Evolutionary conservation across 2,329 filamentous ascomycete species (phyloP).

Genomic region (Venturia effusa): DNA sequence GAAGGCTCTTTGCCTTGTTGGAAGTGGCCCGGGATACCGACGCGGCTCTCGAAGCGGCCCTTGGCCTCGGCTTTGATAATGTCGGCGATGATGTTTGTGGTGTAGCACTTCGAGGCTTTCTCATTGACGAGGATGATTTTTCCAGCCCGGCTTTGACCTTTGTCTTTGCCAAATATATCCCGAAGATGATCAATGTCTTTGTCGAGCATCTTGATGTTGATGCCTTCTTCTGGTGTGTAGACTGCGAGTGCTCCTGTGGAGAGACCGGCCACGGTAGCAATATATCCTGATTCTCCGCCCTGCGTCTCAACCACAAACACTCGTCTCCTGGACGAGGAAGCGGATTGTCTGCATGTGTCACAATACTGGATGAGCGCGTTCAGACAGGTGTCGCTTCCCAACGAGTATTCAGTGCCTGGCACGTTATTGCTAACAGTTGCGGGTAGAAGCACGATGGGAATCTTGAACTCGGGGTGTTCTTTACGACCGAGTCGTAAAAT

Average conservation of each 20-base stretch:
- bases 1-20: constrained; percentile 90
- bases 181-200: constrained; percentile 84
- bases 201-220: constrained; percentile 85
- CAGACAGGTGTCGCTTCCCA: constrained; percentile 91
- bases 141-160: constrained; percentile 73
- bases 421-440: constrained; percentile 99
- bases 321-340: constrained; percentile 80
- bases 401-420: constrained; percentile 90
- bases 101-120: constrained; percentile 82
- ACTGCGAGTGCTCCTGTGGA: constrained; percentile 87
- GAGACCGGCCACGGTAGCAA: constrained; percentile 81
- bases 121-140: constrained; percentile 97
- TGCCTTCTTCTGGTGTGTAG: constrained; percentile 94
- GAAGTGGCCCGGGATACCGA: constrained; percentile 86
- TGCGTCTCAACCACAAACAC: constrained; percentile 98
- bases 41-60: constrained; percentile 82
- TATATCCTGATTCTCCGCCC: constrained; percentile 86
- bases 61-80: constrained; percentile 92
- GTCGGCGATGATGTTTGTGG: constrained; percentile 82
- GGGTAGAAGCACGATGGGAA: constrained; percentile 81
- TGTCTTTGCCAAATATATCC: constrained; percentile 72
- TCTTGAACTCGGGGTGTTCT: constrained; percentile 75
- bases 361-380: constrained; percentile 94
- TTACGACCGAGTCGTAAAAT: constrained; percentile 73
- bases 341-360: constrained; percentile 95